Conservation (phyloP, 768 basidiomycete genomes). For the Serendipita sp. region DNA sequence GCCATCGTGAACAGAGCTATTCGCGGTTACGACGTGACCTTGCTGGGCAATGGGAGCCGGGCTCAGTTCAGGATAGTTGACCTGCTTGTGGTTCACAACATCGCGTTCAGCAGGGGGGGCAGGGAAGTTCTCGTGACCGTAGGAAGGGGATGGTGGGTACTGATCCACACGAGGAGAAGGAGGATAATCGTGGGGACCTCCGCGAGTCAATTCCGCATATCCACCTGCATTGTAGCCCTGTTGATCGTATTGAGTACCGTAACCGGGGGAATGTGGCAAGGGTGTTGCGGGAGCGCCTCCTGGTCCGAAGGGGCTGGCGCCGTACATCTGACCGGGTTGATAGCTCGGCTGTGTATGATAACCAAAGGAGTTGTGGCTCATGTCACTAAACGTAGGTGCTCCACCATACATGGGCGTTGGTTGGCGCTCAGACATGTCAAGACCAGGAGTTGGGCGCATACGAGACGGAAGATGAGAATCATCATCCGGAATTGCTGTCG, state of each 20-base stretch:
- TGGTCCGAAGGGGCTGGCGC: slow-evolving; percentile 27
- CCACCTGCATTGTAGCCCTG: slow-evolving; percentile 3
- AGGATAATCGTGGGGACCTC: slow-evolving; percentile 5
- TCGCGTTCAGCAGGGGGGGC: slow-evolving; percentile 15
- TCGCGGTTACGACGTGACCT: slow-evolving; percentile 4
- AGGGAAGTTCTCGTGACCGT: slow-evolving; percentile 6
- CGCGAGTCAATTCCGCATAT: neutral
- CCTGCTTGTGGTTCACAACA: slow-evolving; percentile 59
- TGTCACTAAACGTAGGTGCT: slow-evolving; percentile 10
- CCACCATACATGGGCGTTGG: slow-evolving; percentile 10
- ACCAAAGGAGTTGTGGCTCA: slow-evolving; percentile 20
- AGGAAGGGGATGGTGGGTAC: slow-evolving; percentile 5
- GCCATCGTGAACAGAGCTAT: slow-evolving; percentile 7
- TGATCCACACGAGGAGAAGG: slow-evolving; percentile 7
- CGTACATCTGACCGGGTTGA: slow-evolving; percentile 22
- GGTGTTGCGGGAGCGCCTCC: slow-evolving; percentile 23
- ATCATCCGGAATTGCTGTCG: slow-evolving; percentile 43
- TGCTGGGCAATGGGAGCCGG: slow-evolving; percentile 2
- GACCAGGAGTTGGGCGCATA: slow-evolving; percentile 21
- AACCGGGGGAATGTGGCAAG: slow-evolving; percentile 14
- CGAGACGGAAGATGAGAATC: slow-evolving; percentile 8
- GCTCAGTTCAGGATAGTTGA: slow-evolving; percentile 43
- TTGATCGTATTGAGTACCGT: slow-evolving; percentile 18
- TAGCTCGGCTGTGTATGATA: slow-evolving; percentile 23
- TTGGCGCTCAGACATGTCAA: slow-evolving; percentile 47